A percentile compares a stretch with the other conserved stretches of the same genome.
Evolutionary conservation across 1,284 basidiomycete species (phyloP).

Genomic region (Trametes versicolor): DNA sequence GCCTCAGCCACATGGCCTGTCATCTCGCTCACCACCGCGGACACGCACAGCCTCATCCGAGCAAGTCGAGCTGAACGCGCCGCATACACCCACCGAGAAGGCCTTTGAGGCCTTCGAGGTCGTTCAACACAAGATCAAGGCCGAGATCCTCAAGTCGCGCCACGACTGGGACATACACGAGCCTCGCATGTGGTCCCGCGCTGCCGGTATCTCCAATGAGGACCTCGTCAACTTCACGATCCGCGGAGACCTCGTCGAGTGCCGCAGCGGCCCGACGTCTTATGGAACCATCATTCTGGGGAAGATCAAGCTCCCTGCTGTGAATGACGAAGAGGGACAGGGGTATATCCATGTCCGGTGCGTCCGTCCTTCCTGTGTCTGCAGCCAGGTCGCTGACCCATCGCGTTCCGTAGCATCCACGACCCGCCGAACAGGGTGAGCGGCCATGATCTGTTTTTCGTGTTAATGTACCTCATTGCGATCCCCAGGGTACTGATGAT

Average conservation of each 20-base stretch:
- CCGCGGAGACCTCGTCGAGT: conserved; percentile 64
- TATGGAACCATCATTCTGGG: conserved; percentile 81
- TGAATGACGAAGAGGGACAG: conserved; percentile 67
- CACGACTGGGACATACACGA: conserved; percentile 77
- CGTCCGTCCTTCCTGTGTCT: conserved; percentile 33
- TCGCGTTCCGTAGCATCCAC: conserved; percentile 58
- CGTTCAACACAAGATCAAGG: conserved; percentile 65
- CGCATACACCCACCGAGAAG: conserved; percentile 65
- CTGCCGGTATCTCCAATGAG: conserved; percentile 58
- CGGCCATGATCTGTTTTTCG: conserved; percentile 13
- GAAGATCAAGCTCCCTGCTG: conserved; percentile 75
- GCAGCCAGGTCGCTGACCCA: not conserved
- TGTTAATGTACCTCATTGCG: not conserved
- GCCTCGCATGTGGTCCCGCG: conserved; percentile 77
- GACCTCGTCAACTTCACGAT: conserved; percentile 64
- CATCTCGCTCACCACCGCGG: not conserved
- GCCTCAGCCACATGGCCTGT: not conserved
- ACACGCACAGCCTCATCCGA: conserved; percentile 61
- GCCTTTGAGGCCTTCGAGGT: conserved; percentile 70
- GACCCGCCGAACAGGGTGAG: conserved; percentile 77
- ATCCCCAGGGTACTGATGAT: conserved; percentile 65
- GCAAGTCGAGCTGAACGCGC: conserved; percentile 61
- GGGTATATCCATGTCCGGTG: conserved; percentile 81
- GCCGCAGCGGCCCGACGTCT: conserved; percentile 56
- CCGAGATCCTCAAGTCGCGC: conserved; percentile 70